These are phyloP conservation scores for Elaeis guineensis DNA, from an alignment of 176 grass and related monocot genomes.

Conservation along the genomic window DNA sequence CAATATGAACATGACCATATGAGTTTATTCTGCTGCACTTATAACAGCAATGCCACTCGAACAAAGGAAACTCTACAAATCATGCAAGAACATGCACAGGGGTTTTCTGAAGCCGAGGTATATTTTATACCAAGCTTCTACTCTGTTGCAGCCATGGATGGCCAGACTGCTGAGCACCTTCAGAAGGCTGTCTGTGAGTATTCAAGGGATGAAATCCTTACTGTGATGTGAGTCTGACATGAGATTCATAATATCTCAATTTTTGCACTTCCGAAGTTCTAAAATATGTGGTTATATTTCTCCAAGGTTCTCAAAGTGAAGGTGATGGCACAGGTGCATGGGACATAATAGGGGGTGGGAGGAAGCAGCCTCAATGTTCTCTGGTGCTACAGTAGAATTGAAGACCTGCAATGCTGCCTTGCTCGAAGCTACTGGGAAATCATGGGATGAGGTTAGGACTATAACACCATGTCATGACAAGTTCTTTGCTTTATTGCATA, in stretches of 20 bases:
- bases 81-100: conserved; percentile 60
- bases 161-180: conserved; percentile 83
- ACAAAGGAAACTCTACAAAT: conserved; percentile 91
- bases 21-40: conserved; percentile 7
- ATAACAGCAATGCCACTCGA: conserved; percentile 63
- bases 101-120: conserved; percentile 52
- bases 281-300: conserved; percentile 1
- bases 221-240: conserved; percentile 58
- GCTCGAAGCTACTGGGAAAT: conserved; percentile 80
- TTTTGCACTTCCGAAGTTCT: no score
- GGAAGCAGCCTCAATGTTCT: conserved; percentile 93
- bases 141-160: conserved; percentile 90
- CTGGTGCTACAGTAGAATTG: conserved; percentile 56
- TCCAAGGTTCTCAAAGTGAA: conserved; percentile 11
- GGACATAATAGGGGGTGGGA: conserved; percentile 99
- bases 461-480: not conserved
- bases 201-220: conserved; percentile 72
- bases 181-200: conserved; percentile 77
- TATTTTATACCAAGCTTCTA: conserved; percentile 94
- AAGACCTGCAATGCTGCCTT: conserved; percentile 85
- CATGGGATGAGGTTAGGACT: conserved; percentile 73
- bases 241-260: no score
- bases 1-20: no score
- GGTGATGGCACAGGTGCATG: conserved; percentile 69
- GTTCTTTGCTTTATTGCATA: no score